Evolutionary conservation across 2,329 filamentous ascomycete genomes (phyloP).

Genomic region (Shiraia sp.): DNA sequence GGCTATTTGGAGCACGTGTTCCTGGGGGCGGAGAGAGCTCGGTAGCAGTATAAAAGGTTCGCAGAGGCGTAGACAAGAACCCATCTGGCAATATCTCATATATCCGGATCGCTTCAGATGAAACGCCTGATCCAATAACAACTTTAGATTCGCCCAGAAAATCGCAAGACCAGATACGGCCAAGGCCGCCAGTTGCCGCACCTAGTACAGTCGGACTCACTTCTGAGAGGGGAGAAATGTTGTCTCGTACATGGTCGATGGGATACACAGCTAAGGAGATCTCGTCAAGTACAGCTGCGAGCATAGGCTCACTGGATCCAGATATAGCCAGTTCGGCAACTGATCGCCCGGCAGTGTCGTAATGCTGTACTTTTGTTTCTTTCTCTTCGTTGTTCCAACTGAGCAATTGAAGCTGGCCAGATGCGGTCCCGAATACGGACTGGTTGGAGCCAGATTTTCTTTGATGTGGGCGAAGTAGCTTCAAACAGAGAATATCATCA

Average conservation of each 20-base stretch:
- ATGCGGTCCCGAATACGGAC: slow-evolving; percentile 60
- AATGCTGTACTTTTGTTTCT: slow-evolving; percentile 30
- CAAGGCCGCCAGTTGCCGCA: slow-evolving; percentile 6
- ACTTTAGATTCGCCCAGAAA: slow-evolving; percentile 57
- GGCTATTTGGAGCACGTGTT: too few species aligned
- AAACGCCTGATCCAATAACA: slow-evolving; percentile 55
- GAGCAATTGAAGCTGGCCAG: slow-evolving; percentile 53
- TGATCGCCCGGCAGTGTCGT: slow-evolving; percentile 47
- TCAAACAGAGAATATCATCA: slow-evolving; percentile 64
- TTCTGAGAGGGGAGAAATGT: slow-evolving; percentile 18
- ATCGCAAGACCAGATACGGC: slow-evolving; percentile 54
- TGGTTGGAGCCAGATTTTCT: slow-evolving; percentile 45
- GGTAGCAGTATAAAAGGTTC: slow-evolving; percentile 44
- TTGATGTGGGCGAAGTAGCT: slow-evolving; percentile 54
- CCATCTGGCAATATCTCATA: slow-evolving; percentile 55
- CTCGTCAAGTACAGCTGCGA: slow-evolving; percentile 58
- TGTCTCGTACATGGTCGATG: slow-evolving; percentile 34
- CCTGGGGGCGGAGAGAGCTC: slow-evolving; percentile 14
- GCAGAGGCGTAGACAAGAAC: slow-evolving; percentile 43
- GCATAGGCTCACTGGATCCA: slow-evolving; percentile 44
- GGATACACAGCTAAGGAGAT: slow-evolving; percentile 52
- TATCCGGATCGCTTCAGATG: slow-evolving; percentile 52
- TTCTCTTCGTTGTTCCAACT: slow-evolving; percentile 17
- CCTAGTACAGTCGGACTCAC: slow-evolving; percentile 17
- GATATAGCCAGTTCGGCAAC: slow-evolving; percentile 56